Conservation (phyloP, 371 early-diverging fungal genomes). For the Mortierella sp. region DNA sequence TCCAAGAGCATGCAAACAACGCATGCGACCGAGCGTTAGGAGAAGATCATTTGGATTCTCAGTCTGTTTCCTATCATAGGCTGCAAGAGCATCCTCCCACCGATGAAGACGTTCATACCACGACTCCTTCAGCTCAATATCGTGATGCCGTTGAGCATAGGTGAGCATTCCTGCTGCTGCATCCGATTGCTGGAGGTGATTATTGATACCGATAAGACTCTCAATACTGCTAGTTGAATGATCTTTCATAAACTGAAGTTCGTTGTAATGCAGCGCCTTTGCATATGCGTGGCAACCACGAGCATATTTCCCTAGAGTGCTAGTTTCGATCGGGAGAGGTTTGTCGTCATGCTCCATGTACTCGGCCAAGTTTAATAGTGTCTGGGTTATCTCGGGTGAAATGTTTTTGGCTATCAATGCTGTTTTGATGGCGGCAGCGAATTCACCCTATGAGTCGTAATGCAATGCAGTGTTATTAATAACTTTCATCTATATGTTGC, state of each 20-base stretch:
- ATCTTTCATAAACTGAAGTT: slow-evolving; percentile 92
- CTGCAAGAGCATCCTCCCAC: slow-evolving; percentile 95
- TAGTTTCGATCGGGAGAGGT: slow-evolving; percentile 93
- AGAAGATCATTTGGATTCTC: slow-evolving; percentile 83
- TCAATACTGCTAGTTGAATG: slow-evolving; percentile 90
- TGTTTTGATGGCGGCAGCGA: slow-evolving; percentile 86
- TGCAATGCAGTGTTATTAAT: background rate
- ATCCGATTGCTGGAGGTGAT: slow-evolving; percentile 95
- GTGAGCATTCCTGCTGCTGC: slow-evolving; percentile 96
- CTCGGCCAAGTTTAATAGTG: slow-evolving; percentile 94
- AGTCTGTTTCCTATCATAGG: slow-evolving; percentile 85
- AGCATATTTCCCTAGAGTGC: slow-evolving; percentile 91
- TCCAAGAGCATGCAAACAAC: slow-evolving; percentile 94
- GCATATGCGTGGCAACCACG: slow-evolving; percentile 95
- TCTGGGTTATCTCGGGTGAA: slow-evolving; percentile 93
- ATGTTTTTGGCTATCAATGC: slow-evolving; percentile 89
- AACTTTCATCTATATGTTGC: background rate
- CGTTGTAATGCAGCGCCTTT: slow-evolving; percentile 97
- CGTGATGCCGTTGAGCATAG: slow-evolving; percentile 89
- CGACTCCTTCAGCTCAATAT: slow-evolving; percentile 87
- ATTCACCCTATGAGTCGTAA: slow-evolving; percentile 69
- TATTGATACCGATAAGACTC: slow-evolving; percentile 94
- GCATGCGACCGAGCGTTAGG: slow-evolving; percentile 88
- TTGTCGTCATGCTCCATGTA: slow-evolving; percentile 99
- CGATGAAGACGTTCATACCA: slow-evolving; percentile 96